Base-by-base conservation (phyloP, 495 filamentous ascomycete genomes). In the Xylaria telfairii region DNA sequence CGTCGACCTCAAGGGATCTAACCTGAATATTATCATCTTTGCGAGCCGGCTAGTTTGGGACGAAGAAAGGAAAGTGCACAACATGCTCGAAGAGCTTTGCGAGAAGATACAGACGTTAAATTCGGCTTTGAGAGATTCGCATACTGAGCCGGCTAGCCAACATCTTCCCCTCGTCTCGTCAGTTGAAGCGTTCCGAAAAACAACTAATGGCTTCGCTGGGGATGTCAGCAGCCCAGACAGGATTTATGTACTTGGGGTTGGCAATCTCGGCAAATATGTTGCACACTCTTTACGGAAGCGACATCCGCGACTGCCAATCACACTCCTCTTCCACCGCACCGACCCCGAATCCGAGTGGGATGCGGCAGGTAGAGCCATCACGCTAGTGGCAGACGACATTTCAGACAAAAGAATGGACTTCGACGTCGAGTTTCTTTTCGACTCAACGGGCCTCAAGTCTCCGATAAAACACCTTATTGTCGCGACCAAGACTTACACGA, bases 401-500 rank as follows among this genome's bases (percentile, higher is more conserved):
- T 47, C 37, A 17, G 84, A 85, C 32, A 72, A 73, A 13, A 74
- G 79, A 8, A 66, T 64, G 2, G 85, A 80, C 17, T 88, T 81
- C 65, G 83, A 86, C 28, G 75, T 80, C 19, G 54, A 57, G 30
- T 57, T 57, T 57, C 54, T 57, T 32, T 57, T n/a, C 30, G 87
- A 89, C 66, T 53, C 10, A 65, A 51, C 61, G 24, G 34, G 64
- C 41, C 47, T 59, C 44, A 37, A 19, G 54, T 32, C 62, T 56
- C 62, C 65, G 30, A 94, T 96, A 65, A 81, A 90, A 63, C 87
- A 91, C 73, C 82, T 96, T 56, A 89, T 97, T 67, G 82, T 96
- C n/a, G 83, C 89, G 7, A 88, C 86, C 53, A 94, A 94, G 80
- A 84, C 90, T 0, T 77, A 84, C 37, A 69, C 83, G 41, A 90